These are phyloP conservation scores for Phytopythium montanum DNA, from an alignment of 352 stramenopile species.

Conservation along the genomic window DNA sequence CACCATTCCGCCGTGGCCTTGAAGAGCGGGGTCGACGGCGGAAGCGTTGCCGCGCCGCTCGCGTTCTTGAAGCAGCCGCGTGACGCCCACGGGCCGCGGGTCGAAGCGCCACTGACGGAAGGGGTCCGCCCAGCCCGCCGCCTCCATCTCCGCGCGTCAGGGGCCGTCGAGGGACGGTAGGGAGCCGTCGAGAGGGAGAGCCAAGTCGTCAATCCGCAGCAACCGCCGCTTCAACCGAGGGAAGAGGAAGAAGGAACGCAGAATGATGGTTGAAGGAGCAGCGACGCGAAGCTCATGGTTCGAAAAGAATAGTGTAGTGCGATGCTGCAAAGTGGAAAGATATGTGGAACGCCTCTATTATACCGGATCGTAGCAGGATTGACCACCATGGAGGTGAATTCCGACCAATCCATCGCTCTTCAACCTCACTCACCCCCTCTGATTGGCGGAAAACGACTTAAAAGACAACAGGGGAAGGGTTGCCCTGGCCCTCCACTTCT, in stretches of 20 bases:
- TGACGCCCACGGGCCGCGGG: conserved; percentile 16
- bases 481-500: not conserved
- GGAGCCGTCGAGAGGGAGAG: not conserved
- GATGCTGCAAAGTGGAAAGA: not conserved
- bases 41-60: conserved; percentile 47
- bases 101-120: conserved; percentile 38
- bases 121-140: not conserved
- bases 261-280: not conserved
- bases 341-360: not conserved
- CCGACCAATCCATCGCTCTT: not conserved
- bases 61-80: conserved; percentile 46
- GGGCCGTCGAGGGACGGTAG: not conserved
- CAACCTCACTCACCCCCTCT: not conserved
- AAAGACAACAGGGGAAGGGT: not conserved
- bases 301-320: not conserved
- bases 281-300: not conserved
- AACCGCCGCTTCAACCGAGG: not conserved
- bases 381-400: not conserved
- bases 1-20: conserved; percentile 58
- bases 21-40: conserved; percentile 36
- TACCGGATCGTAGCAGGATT: not conserved
- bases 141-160: not conserved
- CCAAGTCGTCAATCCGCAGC: too few relatives aligned
- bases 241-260: not conserved
- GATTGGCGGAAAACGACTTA: not conserved